Evolutionary conservation across 495 filamentous ascomycete genomes (phyloP).

Genomic region (Trichoderma asperelloides): DNA sequence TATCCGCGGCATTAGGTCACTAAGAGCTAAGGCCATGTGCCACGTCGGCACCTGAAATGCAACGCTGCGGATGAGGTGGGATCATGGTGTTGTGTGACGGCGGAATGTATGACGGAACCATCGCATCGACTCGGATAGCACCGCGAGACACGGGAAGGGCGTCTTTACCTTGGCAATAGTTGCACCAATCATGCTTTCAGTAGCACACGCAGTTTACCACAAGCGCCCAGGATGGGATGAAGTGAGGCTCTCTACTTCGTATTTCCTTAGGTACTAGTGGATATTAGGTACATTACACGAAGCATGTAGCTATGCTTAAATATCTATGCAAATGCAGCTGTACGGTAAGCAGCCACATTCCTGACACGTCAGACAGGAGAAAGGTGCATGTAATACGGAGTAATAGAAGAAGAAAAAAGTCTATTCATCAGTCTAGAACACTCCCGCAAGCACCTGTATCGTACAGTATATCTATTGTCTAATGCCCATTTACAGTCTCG

Average conservation of each 20-base stretch:
- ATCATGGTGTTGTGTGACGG: not conserved
- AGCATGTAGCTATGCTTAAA: not conserved
- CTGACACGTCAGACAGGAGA: not conserved
- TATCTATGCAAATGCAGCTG: not conserved
- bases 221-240: not conserved
- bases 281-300: no score
- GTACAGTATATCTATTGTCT: not conserved
- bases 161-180: not conserved
- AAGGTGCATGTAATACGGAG: no score
- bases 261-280: no score
- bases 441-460: no score
- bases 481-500: not conserved
- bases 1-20: not conserved
- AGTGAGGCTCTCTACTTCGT: no score
- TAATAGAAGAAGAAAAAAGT: no score
- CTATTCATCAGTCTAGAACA: no score
- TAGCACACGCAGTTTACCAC: not conserved
- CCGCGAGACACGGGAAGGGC: not conserved
- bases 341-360: not conserved
- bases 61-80: not conserved
- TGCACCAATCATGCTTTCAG: not conserved
- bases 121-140: not conserved
- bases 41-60: not conserved
- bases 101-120: not conserved
- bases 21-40: not conserved